Percentiles rank a stretch among this genome's conserved stretches.
Evolutionary conservation across 108 stramenopile genomes (phyloP).

Genomic region (Chaetoceros muelleri): DNA sequence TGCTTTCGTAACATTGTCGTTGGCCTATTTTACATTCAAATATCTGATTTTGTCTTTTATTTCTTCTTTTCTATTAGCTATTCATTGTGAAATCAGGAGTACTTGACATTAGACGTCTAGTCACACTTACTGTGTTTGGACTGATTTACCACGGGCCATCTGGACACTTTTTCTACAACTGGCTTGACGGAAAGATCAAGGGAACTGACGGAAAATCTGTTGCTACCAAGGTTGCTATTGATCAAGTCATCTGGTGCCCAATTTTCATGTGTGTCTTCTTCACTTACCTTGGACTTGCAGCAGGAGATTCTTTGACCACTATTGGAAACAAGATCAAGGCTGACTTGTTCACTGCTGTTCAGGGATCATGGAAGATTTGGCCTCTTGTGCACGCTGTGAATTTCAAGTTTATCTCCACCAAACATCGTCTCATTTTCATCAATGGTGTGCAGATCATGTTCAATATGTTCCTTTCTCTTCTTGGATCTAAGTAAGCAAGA

Average conservation of each 20-base stretch:
- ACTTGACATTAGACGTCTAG: constrained; percentile 89
- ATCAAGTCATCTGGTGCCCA: constrained; percentile 93
- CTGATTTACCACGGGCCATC: constrained; percentile 96
- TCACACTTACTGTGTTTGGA: constrained; percentile 88
- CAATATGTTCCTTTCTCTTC: constrained; percentile 97
- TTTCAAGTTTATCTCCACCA: constrained; percentile 93
- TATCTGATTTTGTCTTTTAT: neutral
- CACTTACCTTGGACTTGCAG: constrained; percentile 91
- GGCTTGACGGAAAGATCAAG: constrained; percentile 80
- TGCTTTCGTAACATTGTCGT: neutral
- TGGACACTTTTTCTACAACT: constrained; percentile 98
- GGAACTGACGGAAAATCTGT: constrained; percentile 74
- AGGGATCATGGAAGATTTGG: constrained; percentile 98
- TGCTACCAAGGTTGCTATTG: constrained; percentile 90
- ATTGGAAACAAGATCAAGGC: constrained; percentile 88
- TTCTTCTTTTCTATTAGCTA: constrained; percentile 28
- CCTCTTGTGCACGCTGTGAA: constrained; percentile 93
- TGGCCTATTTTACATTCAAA: neutral
- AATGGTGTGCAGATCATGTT: constrained; percentile 95
- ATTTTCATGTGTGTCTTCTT: constrained; percentile 97
- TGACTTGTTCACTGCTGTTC: constrained; percentile 88
- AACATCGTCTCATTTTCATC: constrained; percentile 95
- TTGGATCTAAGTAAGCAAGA: constrained; percentile 93
- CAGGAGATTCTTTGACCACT: constrained; percentile 77
- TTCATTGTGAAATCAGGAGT: constrained; percentile 85